Conservation (phyloP, 2,329 filamentous ascomycete genomes). For the Ophiostoma piceae region DNA sequence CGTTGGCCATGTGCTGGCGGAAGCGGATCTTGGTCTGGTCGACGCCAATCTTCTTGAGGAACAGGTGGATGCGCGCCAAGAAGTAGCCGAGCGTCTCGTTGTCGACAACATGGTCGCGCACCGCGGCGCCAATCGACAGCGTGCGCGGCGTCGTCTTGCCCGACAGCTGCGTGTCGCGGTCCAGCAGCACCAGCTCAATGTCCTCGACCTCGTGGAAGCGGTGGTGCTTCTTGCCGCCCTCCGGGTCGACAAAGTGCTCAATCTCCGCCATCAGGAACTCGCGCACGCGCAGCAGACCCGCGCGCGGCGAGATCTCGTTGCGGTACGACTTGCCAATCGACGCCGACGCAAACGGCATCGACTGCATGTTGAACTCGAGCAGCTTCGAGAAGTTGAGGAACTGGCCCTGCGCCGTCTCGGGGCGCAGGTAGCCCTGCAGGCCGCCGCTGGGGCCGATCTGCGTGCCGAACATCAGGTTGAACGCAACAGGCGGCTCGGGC, state of each 20-base stretch:
- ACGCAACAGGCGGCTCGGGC: slow-evolving; percentile 75
- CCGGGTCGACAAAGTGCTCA: slow-evolving; percentile 94
- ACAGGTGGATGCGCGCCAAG: slow-evolving; percentile 85
- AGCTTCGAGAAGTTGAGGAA: slow-evolving; percentile 93
- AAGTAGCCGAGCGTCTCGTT: slow-evolving; percentile 99
- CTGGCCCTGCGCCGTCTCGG: slow-evolving; percentile 96
- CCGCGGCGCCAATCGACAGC: slow-evolving; percentile 79
- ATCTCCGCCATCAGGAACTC: slow-evolving; percentile 99
- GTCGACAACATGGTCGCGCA: slow-evolving; percentile 76
- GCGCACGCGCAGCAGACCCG: slow-evolving; percentile 85
- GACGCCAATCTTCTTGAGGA: slow-evolving; percentile 81
- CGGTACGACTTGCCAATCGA: slow-evolving; percentile 97
- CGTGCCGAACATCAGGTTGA: slow-evolving; percentile 99
- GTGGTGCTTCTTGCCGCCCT: slow-evolving; percentile 88
- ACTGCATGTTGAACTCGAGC: slow-evolving; percentile 89
- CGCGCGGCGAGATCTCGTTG: slow-evolving; percentile 92
- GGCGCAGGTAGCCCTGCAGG: slow-evolving; percentile 76
- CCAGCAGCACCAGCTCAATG: slow-evolving; percentile 75
- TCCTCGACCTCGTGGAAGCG: slow-evolving; percentile 83
- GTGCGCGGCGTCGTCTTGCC: slow-evolving; percentile 73
- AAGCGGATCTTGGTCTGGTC: slow-evolving; percentile 87
- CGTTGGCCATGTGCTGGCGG: slow-evolving; percentile 85
- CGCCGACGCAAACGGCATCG: slow-evolving; percentile 95
- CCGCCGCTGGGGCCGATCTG: slow-evolving; percentile 86
- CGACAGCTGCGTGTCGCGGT: slow-evolving; percentile 76